phyloP scores from a whole-genome alignment of 306 rosid species.

The Morella rubra region DNA sequence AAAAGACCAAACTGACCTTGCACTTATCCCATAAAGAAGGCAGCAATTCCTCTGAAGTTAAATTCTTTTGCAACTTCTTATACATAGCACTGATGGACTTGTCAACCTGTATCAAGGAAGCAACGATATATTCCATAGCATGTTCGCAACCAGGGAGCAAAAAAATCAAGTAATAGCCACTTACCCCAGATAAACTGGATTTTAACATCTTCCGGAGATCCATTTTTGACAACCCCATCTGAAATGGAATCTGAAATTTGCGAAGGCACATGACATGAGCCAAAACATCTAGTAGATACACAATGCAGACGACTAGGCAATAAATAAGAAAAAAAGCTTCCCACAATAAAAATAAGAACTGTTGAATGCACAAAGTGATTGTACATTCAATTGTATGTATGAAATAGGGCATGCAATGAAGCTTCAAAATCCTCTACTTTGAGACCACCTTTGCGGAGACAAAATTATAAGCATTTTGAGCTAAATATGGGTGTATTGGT shows the following conservation, averaged over 20 bases:
- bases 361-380: neutral
- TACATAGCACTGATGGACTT: conserved; percentile 77
- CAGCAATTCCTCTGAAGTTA: conserved; percentile 91
- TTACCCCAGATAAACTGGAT: conserved; percentile 88
- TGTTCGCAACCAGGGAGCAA: conserved; percentile 6
- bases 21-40: conserved; percentile 99
- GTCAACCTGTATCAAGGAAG: conserved; percentile 59
- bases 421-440: neutral
- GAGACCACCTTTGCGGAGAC: neutral
- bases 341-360: neutral
- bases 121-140: conserved; percentile 19
- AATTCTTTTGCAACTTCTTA: conserved; percentile 92
- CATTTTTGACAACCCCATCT: conserved; percentile 80
- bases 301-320: neutral
- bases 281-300: neutral
- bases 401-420: neutral
- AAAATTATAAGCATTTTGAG: neutral
- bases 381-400: neutral
- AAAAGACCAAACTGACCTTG: conserved; percentile 60
- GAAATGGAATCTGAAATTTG: conserved; percentile 88
- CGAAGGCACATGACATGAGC: conserved; percentile 22
- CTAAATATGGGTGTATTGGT: neutral
- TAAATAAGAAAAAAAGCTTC: neutral
- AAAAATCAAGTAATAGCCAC: conserved; percentile 18
- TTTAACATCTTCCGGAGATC: conserved; percentile 88